These are phyloP conservation scores for Diaporthe destruens DNA, from an alignment of 2,329 filamentous ascomycete genomes.

Conservation along the genomic window DNA sequence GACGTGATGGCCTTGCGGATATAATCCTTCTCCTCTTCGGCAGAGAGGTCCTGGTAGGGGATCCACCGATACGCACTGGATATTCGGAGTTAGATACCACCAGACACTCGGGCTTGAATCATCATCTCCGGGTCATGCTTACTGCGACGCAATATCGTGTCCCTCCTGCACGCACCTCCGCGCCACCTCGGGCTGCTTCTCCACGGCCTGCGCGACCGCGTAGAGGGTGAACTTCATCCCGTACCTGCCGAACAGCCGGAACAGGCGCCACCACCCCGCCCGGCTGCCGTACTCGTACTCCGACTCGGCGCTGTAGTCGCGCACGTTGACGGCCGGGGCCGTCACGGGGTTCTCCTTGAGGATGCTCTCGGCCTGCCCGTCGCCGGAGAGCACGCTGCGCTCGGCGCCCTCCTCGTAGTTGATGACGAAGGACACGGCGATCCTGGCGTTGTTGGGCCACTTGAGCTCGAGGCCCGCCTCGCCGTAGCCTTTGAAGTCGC, in stretches of 20 bases:
- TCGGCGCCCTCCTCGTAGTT: slow-evolving; percentile 60
- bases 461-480: slow-evolving; percentile 53
- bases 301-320: slow-evolving; percentile 60
- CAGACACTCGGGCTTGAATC: background rate
- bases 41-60: slow-evolving; percentile 60
- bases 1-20: slow-evolving; percentile 57
- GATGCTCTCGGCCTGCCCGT: slow-evolving; percentile 53
- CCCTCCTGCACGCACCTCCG: slow-evolving; percentile 61
- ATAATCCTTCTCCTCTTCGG: slow-evolving; percentile 61
- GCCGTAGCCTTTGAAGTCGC: slow-evolving; percentile 56
- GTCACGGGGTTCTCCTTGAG: slow-evolving; percentile 55
- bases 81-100: background rate
- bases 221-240: slow-evolving; percentile 64
- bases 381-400: slow-evolving; percentile 53
- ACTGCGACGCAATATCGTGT: slow-evolving; percentile 63
- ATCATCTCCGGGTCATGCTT: background rate
- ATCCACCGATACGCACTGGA: slow-evolving; percentile 61
- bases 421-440: slow-evolving; percentile 60
- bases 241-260: slow-evolving; percentile 61
- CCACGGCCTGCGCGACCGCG: slow-evolving; percentile 61
- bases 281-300: slow-evolving; percentile 66
- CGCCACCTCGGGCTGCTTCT: slow-evolving; percentile 61
- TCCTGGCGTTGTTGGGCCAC: slow-evolving; percentile 58
- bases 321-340: slow-evolving; percentile 54
- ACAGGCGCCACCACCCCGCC: slow-evolving; percentile 63